Evolutionary conservation across 495 filamentous ascomycete species (phyloP).

Genomic region (Darksidea phi): DNA sequence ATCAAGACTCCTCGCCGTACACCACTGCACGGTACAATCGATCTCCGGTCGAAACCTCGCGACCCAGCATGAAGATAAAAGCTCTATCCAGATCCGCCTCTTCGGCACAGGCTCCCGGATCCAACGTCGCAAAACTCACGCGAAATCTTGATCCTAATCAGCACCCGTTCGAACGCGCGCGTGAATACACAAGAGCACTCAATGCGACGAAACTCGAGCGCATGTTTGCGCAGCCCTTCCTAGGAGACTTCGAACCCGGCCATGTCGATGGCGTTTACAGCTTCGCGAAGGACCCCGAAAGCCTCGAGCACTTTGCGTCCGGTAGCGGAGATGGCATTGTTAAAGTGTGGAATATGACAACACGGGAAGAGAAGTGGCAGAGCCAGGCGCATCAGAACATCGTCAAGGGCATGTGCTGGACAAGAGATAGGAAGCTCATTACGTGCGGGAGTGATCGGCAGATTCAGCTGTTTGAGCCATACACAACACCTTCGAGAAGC

Average conservation of each 20-base stretch:
- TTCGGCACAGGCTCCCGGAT: slow-evolving; percentile 77
- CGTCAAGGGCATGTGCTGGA: slow-evolving; percentile 89
- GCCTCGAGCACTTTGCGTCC: slow-evolving; percentile 43
- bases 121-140: slow-evolving; percentile 66
- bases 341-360: slow-evolving; percentile 90
- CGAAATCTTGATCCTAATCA: slow-evolving; percentile 90
- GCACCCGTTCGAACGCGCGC: slow-evolving; percentile 90
- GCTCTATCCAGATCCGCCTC: slow-evolving; percentile 75
- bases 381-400: slow-evolving; percentile 81
- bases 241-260: slow-evolving; percentile 80
- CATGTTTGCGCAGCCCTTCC: slow-evolving; percentile 92
- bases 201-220: slow-evolving; percentile 93
- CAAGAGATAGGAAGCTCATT: slow-evolving; percentile 77
- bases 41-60: slow-evolving; percentile 33
- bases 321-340: slow-evolving; percentile 60
- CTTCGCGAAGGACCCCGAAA: slow-evolving; percentile 46
- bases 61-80: slow-evolving; percentile 76
- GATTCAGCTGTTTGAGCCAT: slow-evolving; percentile 89
- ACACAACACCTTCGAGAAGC: slow-evolving; percentile 62
- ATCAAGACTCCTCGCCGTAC: too few relatives aligned
- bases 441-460: slow-evolving; percentile 84
- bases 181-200: slow-evolving; percentile 85
- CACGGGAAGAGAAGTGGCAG: slow-evolving; percentile 74
- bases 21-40: background rate
- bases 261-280: slow-evolving; percentile 85